A percentile compares a stretch with the other conserved stretches of the same genome.
Conservation (phyloP, 2,329 filamentous ascomycete genomes). For the Verticillium tricorpus region DNA sequence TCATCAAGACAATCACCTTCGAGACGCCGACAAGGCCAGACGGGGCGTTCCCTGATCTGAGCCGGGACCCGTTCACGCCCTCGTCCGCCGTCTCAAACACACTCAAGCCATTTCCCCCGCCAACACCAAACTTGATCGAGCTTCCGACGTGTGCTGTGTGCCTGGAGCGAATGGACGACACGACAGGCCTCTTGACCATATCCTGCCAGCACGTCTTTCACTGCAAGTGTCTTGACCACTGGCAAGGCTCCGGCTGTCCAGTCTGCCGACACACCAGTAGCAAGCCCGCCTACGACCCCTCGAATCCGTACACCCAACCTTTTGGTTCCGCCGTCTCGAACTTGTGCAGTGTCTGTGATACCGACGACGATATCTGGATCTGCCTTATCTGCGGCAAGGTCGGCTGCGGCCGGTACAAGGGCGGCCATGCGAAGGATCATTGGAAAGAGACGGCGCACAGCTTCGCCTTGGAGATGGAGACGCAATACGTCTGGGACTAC, state of each 20-base stretch:
- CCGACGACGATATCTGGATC: conserved; percentile 83
- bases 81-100: conserved; percentile 38
- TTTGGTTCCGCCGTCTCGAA: conserved; percentile 60
- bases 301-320: conserved; percentile 47
- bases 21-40: conserved; percentile 52
- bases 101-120: conserved; percentile 57
- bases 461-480: conserved; percentile 88
- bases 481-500: conserved; percentile 98
- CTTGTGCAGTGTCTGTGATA: conserved; percentile 78
- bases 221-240: conserved; percentile 92
- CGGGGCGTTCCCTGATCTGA: conserved; percentile 52
- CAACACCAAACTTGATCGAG: conserved; percentile 81
- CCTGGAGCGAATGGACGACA: conserved; percentile 97
- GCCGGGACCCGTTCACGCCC: conserved; percentile 60
- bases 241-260: conserved; percentile 89
- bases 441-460: conserved; percentile 87
- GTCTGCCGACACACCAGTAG: conserved; percentile 83
- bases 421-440: conserved; percentile 87
- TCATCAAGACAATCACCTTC: conserved; percentile 88
- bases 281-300: conserved; percentile 35
- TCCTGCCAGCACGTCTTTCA: conserved; percentile 98
- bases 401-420: conserved; percentile 91
- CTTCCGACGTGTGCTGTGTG: conserved; percentile 95
- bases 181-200: conserved; percentile 89
- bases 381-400: conserved; percentile 91